Evolutionary conservation across 495 filamentous ascomycete species (phyloP).

Genomic region (Lophiotrema nucula): DNA sequence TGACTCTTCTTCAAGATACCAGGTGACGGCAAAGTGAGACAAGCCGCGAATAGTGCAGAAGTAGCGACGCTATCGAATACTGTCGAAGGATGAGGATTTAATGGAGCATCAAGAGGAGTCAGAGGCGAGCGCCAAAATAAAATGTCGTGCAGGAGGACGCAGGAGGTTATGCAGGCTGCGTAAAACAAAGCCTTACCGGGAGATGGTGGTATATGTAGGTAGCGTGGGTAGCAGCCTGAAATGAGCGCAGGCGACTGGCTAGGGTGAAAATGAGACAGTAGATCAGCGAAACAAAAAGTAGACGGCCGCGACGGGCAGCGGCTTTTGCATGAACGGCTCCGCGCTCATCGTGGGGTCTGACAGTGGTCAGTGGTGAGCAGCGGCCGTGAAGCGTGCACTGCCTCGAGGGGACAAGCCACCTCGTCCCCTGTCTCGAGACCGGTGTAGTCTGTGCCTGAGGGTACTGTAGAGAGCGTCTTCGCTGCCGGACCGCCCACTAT

Average conservation of each 20-base stretch:
- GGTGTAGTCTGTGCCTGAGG: constrained; percentile 24
- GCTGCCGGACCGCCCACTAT: no score
- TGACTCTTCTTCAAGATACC: constrained; percentile 16
- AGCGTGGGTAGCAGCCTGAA: constrained; percentile 30
- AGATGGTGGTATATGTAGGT: constrained; percentile 17
- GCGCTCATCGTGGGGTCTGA: constrained; percentile 18
- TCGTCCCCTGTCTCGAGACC: constrained; percentile 17
- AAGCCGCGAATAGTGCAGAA: constrained; percentile 13
- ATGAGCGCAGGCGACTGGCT: constrained; percentile 15
- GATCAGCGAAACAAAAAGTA: background rate
- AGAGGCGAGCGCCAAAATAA: constrained; percentile 10
- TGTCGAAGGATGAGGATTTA: background rate
- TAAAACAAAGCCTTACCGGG: constrained; percentile 27
- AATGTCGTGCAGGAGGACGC: constrained; percentile 29
- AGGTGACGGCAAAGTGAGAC: constrained; percentile 32
- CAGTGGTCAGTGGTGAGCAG: background rate
- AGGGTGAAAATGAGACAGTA: constrained; percentile 5
- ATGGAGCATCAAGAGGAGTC: constrained; percentile 10
- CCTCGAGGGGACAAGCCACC: constrained; percentile 10
- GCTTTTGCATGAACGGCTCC: constrained; percentile 8
- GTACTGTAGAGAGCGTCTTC: background rate
- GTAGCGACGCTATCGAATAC: background rate
- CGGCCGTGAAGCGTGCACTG: constrained; percentile 19
- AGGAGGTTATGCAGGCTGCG: constrained; percentile 23
- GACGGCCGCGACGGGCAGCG: constrained; percentile 10